Evolutionary conservation across 345 rosid species (phyloP).

Genomic region (Arabidopsis suecica): DNA sequence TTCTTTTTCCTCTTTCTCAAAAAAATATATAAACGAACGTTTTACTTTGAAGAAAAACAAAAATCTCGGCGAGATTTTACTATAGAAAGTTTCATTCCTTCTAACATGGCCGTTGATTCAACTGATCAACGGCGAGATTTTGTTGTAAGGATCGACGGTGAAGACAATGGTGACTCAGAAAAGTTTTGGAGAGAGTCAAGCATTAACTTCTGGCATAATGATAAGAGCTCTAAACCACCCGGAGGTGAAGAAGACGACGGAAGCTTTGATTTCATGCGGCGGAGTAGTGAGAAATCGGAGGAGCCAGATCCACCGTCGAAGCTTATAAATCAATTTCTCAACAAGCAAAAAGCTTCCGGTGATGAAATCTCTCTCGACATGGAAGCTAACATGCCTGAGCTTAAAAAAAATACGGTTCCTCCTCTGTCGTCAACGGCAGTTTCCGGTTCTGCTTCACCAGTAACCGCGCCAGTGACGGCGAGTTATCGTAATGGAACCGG

Average conservation of each 20-base stretch:
- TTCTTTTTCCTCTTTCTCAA: slow-evolving; percentile 16
- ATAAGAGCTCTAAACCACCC: slow-evolving; percentile 25
- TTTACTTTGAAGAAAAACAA: not conserved
- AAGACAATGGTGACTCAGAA: slow-evolving; percentile 24
- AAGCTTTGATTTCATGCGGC: slow-evolving; percentile 49
- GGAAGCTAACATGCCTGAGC: slow-evolving; percentile 78
- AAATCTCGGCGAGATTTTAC: not conserved
- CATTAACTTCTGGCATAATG: slow-evolving; percentile 55
- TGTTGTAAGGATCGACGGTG: slow-evolving; percentile 49
- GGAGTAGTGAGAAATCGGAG: slow-evolving; percentile 4
- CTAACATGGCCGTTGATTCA: slow-evolving; percentile 50
- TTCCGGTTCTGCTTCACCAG: slow-evolving; percentile 49
- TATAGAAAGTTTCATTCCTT: not conserved
- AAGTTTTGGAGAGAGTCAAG: slow-evolving; percentile 71
- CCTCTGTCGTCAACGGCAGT: slow-evolving; percentile 37
- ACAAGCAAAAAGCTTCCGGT: slow-evolving; percentile 73
- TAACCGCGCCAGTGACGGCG: slow-evolving; percentile 18
- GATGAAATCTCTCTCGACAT: slow-evolving; percentile 74
- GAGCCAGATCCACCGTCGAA: slow-evolving; percentile 72
- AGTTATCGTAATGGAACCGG: slow-evolving; percentile 19
- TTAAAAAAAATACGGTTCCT: slow-evolving; percentile 44
- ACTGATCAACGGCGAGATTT: slow-evolving; percentile 48
- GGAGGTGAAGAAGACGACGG: slow-evolving; percentile 32
- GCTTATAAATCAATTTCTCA: slow-evolving; percentile 73
- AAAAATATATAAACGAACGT: not conserved